Evolutionary conservation across 345 rosid species (phyloP).

Genomic region (Eucalyptus shirleyi): DNA sequence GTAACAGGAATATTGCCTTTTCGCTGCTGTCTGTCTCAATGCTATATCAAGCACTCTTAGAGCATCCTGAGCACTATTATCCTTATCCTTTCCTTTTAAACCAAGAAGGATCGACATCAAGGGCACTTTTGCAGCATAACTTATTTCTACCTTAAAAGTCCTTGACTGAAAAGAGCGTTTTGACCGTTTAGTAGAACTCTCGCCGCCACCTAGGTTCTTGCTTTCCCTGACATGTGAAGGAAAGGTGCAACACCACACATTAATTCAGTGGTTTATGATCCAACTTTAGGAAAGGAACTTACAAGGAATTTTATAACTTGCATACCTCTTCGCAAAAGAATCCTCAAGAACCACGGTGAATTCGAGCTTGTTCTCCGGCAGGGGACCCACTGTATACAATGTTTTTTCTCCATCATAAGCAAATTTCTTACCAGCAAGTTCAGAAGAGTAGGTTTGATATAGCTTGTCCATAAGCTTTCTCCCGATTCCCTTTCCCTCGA

Average conservation of each 20-base stretch:
- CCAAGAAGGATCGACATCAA: constrained; percentile 35
- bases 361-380: constrained; percentile 45
- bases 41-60: constrained; percentile 69
- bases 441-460: constrained; percentile 51
- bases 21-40: constrained; percentile 80
- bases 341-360: constrained; percentile 64
- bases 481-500: constrained; percentile 54
- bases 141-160: constrained; percentile 42
- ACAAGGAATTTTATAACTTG: background rate
- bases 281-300: background rate
- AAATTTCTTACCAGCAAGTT: constrained; percentile 41
- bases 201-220: constrained; percentile 9
- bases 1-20: constrained; percentile 19
- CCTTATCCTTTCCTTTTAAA: constrained; percentile 32
- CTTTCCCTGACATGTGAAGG: background rate
- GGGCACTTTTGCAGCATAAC: constrained; percentile 50
- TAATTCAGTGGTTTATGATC: background rate
- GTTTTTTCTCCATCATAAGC: constrained; percentile 83
- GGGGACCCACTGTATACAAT: constrained; percentile 63
- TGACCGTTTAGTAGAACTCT: constrained; percentile 35
- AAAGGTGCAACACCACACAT: background rate
- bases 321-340: constrained; percentile 40
- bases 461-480: constrained; percentile 61
- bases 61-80: constrained; percentile 45
- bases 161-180: constrained; percentile 40